phyloP scores from a whole-genome alignment of 1,284 basidiomycete species.

The Cerrena zonata region DNA sequence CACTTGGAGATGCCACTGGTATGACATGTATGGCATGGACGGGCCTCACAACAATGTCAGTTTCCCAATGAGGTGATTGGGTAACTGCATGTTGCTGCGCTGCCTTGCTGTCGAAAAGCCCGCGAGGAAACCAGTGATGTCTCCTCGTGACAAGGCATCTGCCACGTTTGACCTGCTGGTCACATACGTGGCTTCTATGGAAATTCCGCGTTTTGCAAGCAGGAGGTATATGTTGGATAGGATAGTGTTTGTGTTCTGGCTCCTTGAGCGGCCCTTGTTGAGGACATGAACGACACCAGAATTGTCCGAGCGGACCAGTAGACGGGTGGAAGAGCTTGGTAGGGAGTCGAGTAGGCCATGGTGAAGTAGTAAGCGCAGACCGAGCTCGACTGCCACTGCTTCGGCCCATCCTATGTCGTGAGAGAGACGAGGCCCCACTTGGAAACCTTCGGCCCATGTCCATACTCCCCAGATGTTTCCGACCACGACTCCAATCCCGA shows the following conservation, averaged over 20 bases:
- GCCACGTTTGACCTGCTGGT: slow-evolving; percentile 25
- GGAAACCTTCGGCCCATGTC: slow-evolving; percentile 26
- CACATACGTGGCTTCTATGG: slow-evolving; percentile 19
- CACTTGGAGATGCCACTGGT: background rate
- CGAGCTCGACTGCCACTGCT: slow-evolving; percentile 31
- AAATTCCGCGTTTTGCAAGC: slow-evolving; percentile 16
- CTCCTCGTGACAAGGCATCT: slow-evolving; percentile 31
- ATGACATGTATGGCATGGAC: slow-evolving; percentile 8
- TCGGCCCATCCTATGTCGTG: slow-evolving; percentile 36
- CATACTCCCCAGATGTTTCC: slow-evolving; percentile 27
- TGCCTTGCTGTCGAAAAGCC: slow-evolving; percentile 22
- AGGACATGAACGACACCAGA: slow-evolving; percentile 24
- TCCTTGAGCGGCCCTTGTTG: slow-evolving; percentile 28
- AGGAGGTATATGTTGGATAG: slow-evolving; percentile 25
- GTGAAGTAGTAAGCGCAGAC: slow-evolving; percentile 19
- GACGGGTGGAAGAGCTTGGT: slow-evolving; percentile 5
- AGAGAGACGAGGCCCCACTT: slow-evolving; percentile 22
- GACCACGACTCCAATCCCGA: slow-evolving; percentile 34
- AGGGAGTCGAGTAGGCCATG: slow-evolving; percentile 9
- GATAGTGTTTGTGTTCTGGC: slow-evolving; percentile 23
- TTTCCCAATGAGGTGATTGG: slow-evolving; percentile 17
- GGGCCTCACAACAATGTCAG: slow-evolving; percentile 17
- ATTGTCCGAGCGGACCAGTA: slow-evolving; percentile 27
- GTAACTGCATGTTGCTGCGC: slow-evolving; percentile 14
- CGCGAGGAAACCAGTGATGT: slow-evolving; percentile 24